A percentile compares a stretch with the other conserved stretches of the same genome.
Conservation (phyloP, 2,329 filamentous ascomycete genomes). For the Periconia macrospinosa region DNA sequence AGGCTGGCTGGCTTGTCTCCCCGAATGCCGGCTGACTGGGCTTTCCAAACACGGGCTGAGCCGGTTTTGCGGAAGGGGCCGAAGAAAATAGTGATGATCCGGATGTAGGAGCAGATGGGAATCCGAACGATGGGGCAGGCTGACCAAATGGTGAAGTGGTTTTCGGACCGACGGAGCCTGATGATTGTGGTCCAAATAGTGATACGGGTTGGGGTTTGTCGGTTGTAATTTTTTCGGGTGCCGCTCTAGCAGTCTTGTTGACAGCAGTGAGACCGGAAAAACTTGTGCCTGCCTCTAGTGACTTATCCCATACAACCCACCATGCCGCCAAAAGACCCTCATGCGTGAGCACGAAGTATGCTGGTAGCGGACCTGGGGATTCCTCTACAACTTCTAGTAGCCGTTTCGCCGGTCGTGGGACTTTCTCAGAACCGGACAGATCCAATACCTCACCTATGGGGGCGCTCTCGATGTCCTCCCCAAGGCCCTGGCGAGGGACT, state of each 20-base stretch:
- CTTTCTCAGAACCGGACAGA: conserved; percentile 78
- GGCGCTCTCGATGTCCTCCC: conserved; percentile 66
- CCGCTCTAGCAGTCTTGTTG: conserved; percentile 24
- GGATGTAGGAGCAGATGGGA: conserved; percentile 27
- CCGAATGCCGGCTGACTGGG: conserved; percentile 29
- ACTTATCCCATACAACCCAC: conserved; percentile 92
- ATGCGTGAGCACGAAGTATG: conserved; percentile 82
- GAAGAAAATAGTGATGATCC: conserved; percentile 2
- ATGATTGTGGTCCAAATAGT: conserved; percentile 15
- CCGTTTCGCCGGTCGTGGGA: conserved; percentile 73
- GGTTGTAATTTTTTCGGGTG: conserved; percentile 23
- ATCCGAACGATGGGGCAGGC: conserved; percentile 28
- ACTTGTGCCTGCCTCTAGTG: conserved; percentile 71
- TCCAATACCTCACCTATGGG: conserved; percentile 81
- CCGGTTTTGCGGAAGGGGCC: conserved; percentile 14
- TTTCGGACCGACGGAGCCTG: conserved; percentile 12
- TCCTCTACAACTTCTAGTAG: conserved; percentile 79
- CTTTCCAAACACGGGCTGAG: conserved; percentile 19
- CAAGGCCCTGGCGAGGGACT: conserved; percentile 48
- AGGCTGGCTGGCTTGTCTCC: conserved; percentile 17
- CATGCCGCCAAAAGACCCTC: conserved; percentile 83
- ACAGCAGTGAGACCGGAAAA: conserved; percentile 70
- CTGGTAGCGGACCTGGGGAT: conserved; percentile 79
- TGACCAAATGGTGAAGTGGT: conserved; percentile 11
- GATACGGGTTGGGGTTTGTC: conserved; percentile 7